Evolutionary conservation across 805 yeast genomes (phyloP).

Genomic region (Metschnikowia rubicola): DNA sequence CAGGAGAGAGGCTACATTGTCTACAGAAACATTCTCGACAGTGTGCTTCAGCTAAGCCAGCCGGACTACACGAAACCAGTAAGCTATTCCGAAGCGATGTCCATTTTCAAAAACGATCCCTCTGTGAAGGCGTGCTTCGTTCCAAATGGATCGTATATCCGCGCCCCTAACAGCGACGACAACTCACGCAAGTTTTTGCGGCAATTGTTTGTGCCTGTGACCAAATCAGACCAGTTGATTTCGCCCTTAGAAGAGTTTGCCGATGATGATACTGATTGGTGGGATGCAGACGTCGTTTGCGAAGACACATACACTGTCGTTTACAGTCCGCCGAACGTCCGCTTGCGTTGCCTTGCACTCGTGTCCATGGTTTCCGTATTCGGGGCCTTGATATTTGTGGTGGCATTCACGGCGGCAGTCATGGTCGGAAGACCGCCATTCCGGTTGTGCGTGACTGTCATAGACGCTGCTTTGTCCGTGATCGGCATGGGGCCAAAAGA

Average conservation of each 20-base stretch:
- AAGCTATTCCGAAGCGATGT: constrained; percentile 42
- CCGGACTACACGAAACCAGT: constrained; percentile 63
- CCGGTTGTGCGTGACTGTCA: constrained; percentile 2
- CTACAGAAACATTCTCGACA: constrained; percentile 49
- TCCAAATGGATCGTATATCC: constrained; percentile 75
- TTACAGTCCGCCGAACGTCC: constrained; percentile 81
- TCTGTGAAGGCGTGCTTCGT: constrained; percentile 55
- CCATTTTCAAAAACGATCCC: constrained; percentile 41
- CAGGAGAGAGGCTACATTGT: constrained; percentile 68
- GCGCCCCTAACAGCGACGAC: constrained; percentile 85
- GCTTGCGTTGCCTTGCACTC: constrained; percentile 51
- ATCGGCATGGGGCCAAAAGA: not conserved
- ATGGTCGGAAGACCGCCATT: constrained; percentile 25
- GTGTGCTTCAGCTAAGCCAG: constrained; percentile 34
- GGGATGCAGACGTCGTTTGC: constrained; percentile 38
- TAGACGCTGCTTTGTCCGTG: not conserved
- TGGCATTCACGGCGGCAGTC: constrained; percentile 20
- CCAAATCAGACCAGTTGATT: constrained; percentile 67
- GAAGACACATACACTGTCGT: constrained; percentile 63
- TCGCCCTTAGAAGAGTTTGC: constrained; percentile 15
- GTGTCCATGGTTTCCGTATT: constrained; percentile 47
- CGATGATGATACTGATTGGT: constrained; percentile 31
- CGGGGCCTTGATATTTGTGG: constrained; percentile 30
- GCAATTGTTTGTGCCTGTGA: constrained; percentile 75
- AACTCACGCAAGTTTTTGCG: constrained; percentile 62